Evolutionary conservation across 305 asterid genomes (phyloP).

Genomic region (Fraxinus sp.): DNA sequence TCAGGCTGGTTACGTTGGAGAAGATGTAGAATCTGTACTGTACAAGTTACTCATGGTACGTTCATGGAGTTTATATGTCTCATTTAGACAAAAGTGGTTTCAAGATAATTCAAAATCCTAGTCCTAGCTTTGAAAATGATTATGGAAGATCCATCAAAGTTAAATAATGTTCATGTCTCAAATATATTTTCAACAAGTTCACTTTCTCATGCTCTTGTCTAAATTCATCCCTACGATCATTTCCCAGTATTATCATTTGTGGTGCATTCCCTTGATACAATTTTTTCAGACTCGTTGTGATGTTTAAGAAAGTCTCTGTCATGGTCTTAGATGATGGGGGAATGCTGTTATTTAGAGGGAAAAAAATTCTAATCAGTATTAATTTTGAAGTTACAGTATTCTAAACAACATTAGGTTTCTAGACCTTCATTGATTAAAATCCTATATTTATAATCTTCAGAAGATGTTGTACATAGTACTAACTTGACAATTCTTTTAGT

Average conservation of each 20-base stretch:
- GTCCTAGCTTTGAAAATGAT: background rate
- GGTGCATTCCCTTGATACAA: slow-evolving; percentile 1
- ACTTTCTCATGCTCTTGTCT: background rate
- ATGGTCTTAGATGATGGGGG: slow-evolving; percentile 4
- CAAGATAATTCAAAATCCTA: slow-evolving; percentile 10
- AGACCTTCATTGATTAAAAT: background rate
- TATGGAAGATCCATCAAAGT: background rate
- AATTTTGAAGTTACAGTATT: background rate
- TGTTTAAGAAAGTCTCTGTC: background rate
- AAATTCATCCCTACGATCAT: background rate
- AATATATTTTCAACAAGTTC: slow-evolving; percentile 10
- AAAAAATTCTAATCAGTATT: background rate
- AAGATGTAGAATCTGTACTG: slow-evolving; percentile 82
- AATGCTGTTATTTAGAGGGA: background rate
- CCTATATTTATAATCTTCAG: slow-evolving; percentile 4
- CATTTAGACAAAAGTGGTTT: background rate
- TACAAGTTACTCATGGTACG: slow-evolving; percentile 74
- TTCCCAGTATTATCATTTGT: background rate
- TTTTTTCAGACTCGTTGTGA: background rate
- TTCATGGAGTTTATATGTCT: slow-evolving; percentile 16
- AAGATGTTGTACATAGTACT: slow-evolving; percentile 7
- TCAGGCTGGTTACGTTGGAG: slow-evolving; percentile 92
- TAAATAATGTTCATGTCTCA: background rate
- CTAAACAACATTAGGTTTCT: slow-evolving; percentile 1
- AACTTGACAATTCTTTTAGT: background rate